Conservation (phyloP, 1,284 basidiomycete species). For the Microbotryum saponariae region DNA sequence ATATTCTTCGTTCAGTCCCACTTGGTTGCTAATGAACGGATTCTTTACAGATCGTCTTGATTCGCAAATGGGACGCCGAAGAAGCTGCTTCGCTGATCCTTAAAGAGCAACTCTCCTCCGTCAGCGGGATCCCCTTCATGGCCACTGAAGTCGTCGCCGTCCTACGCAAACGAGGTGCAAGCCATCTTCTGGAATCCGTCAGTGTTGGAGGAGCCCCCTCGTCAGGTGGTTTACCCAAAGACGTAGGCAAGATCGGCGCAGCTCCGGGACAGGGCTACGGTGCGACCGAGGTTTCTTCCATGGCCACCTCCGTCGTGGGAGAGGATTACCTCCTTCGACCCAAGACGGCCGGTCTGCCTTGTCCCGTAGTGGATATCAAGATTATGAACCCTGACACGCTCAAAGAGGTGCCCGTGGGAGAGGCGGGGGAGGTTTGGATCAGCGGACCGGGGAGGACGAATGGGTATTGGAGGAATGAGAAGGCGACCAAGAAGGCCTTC, state of each 20-base stretch:
- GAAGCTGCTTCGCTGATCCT: constrained; percentile 49
- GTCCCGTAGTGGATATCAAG: constrained; percentile 27
- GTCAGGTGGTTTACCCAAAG: constrained; percentile 26
- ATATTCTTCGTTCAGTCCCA: too few relatives aligned
- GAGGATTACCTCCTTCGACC: constrained; percentile 46
- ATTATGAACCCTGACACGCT: constrained; percentile 15
- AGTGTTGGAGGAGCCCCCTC: constrained; percentile 48
- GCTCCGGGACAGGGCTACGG: constrained; percentile 52
- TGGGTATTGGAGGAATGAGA: constrained; percentile 54
- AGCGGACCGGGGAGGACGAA: constrained; percentile 55
- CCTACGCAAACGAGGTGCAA: constrained; percentile 21
- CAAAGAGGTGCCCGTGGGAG: not conserved
- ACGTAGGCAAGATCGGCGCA: constrained; percentile 24
- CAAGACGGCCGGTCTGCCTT: constrained; percentile 25
- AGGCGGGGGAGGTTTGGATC: constrained; percentile 39
- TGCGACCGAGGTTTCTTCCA: constrained; percentile 16
- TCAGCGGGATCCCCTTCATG: constrained; percentile 56
- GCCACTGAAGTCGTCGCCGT: constrained; percentile 50
- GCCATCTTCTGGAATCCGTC: constrained; percentile 42
- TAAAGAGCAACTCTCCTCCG: constrained; percentile 45
- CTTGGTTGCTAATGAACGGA: too few relatives aligned
- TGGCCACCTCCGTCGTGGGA: constrained; percentile 45
- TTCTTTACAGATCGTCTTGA: constrained; percentile 42
- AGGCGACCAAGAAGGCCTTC: constrained; percentile 50
- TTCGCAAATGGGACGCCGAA: constrained; percentile 54